Base-by-base conservation (phyloP, 163 green algal species). In the Coccomyxa subellipsoidea region DNA sequence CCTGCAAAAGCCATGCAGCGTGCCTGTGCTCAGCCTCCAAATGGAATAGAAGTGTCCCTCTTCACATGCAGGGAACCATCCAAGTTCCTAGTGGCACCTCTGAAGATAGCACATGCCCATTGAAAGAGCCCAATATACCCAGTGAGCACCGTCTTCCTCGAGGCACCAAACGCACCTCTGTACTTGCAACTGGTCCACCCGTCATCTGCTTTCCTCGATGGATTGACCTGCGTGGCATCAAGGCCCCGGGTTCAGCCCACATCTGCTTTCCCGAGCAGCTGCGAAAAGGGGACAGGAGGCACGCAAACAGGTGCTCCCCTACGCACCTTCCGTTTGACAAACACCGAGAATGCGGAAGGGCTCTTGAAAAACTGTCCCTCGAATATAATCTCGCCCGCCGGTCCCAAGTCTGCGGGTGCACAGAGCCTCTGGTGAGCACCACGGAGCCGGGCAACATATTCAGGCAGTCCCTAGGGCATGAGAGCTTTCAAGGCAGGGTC, bases 121-220 rank as follows among this genome's bases (percentile, higher is more conserved):
- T 59, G 47, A 59, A 59, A 18, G 47, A 59, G 47, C 47, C 47
- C 47, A 59, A 59, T 59, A 59, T 59, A 59, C 47, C 47, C 47
- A 59, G 15, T 27, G 23, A 59, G 47, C 23, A 27, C 47, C 4
- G 47, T 59, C 15, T 59, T 12, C 47, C 47, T 59, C 47, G 47
- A 18, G 47, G 47, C 5, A 18, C 47, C 47, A 59, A 12, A 59
- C 47, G 47, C n/a, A 73, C 80, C 76, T 54, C 82, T 38, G 69
- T 85, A 87, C 38, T 81, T 83, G 66, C 81, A 78, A 80, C 80
- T 84, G 37, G 78, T 85, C 84, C 84, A 59, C 0, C 75, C 75
- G 34, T 79, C 78, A 34, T 79, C 75, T 79, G 75, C 75, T 34
- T 79, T 79, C 23, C 75, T 31, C 18, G 75, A 79, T 1, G 75